Evolutionary conservation across 2,329 filamentous ascomycete species (phyloP).

Genomic region (Fusarium oligoseptatum): DNA sequence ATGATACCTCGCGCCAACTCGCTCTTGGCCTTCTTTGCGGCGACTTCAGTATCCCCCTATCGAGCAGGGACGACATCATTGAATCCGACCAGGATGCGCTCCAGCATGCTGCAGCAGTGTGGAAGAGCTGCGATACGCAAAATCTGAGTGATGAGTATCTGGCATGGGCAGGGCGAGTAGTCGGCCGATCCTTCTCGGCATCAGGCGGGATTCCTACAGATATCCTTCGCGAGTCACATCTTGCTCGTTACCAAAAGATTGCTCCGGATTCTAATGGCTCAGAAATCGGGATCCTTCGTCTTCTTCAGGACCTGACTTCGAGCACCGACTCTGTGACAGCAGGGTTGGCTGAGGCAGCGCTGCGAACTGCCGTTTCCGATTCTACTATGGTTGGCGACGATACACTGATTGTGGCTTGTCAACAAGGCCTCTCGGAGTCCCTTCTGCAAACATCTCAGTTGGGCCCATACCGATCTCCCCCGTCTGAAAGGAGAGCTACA

Average conservation of each 20-base stretch:
- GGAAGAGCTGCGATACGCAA: constrained; percentile 79
- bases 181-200: constrained; percentile 86
- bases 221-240: constrained; percentile 70
- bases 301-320: constrained; percentile 73
- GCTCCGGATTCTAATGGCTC: constrained; percentile 67
- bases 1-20: constrained; percentile 75
- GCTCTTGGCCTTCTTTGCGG: constrained; percentile 81
- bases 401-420: constrained; percentile 63
- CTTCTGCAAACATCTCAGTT: constrained; percentile 69
- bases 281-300: constrained; percentile 71
- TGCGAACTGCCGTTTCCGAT: constrained; percentile 69
- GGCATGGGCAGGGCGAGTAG: constrained; percentile 85
- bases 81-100: constrained; percentile 75
- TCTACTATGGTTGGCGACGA: constrained; percentile 62
- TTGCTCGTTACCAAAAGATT: constrained; percentile 63
- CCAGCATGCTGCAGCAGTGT: constrained; percentile 75
- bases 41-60: constrained; percentile 72
- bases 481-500: constrained; percentile 59
- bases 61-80: constrained; percentile 72
- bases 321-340: constrained; percentile 68
- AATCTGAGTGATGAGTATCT: constrained; percentile 77
- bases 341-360: constrained; percentile 71
- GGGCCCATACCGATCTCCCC: constrained; percentile 67
- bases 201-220: constrained; percentile 76
- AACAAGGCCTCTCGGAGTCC: constrained; percentile 64